Conservation (phyloP, 2,329 filamentous ascomycete species). For the Xylariaceae sp. region DNA sequence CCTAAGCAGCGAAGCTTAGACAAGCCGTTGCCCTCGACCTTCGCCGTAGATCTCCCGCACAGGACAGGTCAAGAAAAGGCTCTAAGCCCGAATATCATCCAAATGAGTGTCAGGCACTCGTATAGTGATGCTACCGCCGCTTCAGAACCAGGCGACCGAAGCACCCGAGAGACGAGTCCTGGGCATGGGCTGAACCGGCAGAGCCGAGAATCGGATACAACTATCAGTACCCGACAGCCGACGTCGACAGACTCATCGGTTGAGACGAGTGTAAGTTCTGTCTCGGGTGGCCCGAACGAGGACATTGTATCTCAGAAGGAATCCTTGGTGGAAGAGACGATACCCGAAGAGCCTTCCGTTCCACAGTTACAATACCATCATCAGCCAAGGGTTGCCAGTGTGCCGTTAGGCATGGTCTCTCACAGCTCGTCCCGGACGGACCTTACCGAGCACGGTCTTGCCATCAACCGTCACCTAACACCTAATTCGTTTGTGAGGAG, state of each 20-base stretch:
- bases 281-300: slow-evolving; percentile 50
- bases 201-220: slow-evolving; percentile 54
- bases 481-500: slow-evolving; percentile 55
- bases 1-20: slow-evolving; percentile 15
- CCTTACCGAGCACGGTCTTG: slow-evolving; percentile 47
- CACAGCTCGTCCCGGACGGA: slow-evolving; percentile 51
- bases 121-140: slow-evolving; percentile 12
- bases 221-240: slow-evolving; percentile 48
- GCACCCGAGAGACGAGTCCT: slow-evolving; percentile 18
- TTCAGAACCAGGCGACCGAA: slow-evolving; percentile 18
- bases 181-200: slow-evolving; percentile 39
- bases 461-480: slow-evolving; percentile 61
- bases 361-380: slow-evolving; percentile 63
- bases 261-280: slow-evolving; percentile 55
- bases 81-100: slow-evolving; percentile 13
- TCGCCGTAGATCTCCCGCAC: slow-evolving; percentile 21
- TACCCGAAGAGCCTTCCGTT: slow-evolving; percentile 43
- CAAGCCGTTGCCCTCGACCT: slow-evolving; percentile 20
- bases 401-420: slow-evolving; percentile 40
- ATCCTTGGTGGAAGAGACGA: slow-evolving; percentile 47
- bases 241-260: slow-evolving; percentile 52
- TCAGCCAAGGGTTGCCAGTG: slow-evolving; percentile 43
- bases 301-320: slow-evolving; percentile 49
- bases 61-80: slow-evolving; percentile 22
- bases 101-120: slow-evolving; percentile 14